phyloP scores from a whole-genome alignment of 257 asterid species.

The Salvia miltiorrhiza region DNA sequence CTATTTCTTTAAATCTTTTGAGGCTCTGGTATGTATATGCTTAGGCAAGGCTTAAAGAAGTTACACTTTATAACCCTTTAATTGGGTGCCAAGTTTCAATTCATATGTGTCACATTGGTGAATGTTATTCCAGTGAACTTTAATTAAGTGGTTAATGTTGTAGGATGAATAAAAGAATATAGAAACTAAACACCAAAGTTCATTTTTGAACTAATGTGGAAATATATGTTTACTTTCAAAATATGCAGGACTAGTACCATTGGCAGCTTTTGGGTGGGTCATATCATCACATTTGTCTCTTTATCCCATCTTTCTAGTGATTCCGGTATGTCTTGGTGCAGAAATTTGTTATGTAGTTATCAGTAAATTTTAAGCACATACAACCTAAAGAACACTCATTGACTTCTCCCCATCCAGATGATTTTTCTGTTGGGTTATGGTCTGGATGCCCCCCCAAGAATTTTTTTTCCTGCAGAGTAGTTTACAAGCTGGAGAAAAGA shows the following conservation, averaged over 20 bases:
- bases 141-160: slow-evolving; percentile 7
- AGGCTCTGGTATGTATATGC: slow-evolving; percentile 6
- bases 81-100: slow-evolving; percentile 7
- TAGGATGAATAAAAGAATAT: slow-evolving; percentile 5
- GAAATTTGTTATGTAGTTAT: slow-evolving; percentile 7
- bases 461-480: slow-evolving; percentile 48
- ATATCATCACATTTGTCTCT: slow-evolving; percentile 88
- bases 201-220: neutral
- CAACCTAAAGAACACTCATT: neutral
- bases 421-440: slow-evolving; percentile 77
- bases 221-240: slow-evolving; percentile 22
- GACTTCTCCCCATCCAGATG: slow-evolving; percentile 42
- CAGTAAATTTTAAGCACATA: neutral
- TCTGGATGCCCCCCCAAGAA: slow-evolving; percentile 81
- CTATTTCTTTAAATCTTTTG: slow-evolving; percentile 9
- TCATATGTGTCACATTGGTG: neutral
- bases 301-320: slow-evolving; percentile 65
- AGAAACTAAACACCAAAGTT: neutral
- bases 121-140: neutral
- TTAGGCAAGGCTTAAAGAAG: neutral
- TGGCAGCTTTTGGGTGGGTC: slow-evolving; percentile 99
- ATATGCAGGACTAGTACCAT: slow-evolving; percentile 62
- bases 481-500: slow-evolving; percentile 34
- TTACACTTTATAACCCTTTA: neutral
- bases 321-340: slow-evolving; percentile 65